Base-by-base conservation (phyloP, 176 grass and related monocot genomes). In the Elymus sibiricus region DNA sequence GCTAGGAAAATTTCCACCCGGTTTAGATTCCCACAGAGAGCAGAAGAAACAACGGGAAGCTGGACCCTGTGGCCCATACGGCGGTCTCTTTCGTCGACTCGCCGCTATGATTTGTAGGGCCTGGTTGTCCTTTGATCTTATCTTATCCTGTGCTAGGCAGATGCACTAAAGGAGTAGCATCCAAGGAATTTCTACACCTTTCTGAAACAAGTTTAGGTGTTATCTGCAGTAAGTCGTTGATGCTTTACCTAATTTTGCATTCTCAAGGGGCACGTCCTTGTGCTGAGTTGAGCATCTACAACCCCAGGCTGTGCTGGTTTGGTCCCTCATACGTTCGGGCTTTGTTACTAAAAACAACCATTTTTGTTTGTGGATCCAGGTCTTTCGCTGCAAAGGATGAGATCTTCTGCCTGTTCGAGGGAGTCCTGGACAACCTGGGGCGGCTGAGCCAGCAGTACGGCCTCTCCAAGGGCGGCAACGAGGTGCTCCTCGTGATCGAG, bases 321-420 rank as follows among this genome's bases (percentile, higher is more conserved):
- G n/a, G n/a, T n/a, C n/a, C n/a, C 3, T 2, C 31, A 3, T 32
- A 32, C 31, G 31, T 32, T 32, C 31, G 1, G 31, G 31, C 31
- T 32, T 32, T 32, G 31, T 32, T 32, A 3, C 31, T 15, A 15
- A 47, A 47, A 47, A 47, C 44, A 47, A 47, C 13, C 49, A 53
- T 53, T 15, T 72, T 55, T 92, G 13, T 60, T 2, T 40, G 63
- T 24, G 22, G 15, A 43, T 49, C 5, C 86, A 99, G 97, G 88
- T 86, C 89, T 51, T 99, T 99, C 64, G 97, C 97, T 5, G 90
- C 88, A 0, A 96, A 96, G 34, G 94, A 99, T 27, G 94, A 96
- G 69, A 90, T 99, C 64, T 99, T 96, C 87, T 99, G 97, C 90
- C 35, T 99, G 75, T 99, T 99, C 43, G 82, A 96, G 85, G 97